Conservation (phyloP, 2,329 filamentous ascomycete species). For the Apiospora saccharicola region DNA sequence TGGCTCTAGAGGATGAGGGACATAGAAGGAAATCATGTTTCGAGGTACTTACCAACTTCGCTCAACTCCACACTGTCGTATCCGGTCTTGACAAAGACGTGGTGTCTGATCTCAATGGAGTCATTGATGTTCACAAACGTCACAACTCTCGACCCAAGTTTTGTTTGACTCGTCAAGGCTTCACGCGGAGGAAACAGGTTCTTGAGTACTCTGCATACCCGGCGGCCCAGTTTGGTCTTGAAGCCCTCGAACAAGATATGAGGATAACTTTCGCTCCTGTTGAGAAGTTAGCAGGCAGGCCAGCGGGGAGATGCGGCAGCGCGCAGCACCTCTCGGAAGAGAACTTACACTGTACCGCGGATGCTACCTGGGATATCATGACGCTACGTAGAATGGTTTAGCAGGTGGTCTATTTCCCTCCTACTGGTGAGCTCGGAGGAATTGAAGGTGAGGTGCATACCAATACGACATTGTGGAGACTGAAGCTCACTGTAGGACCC, state of each 20-base stretch:
- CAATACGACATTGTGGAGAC: slow-evolving; percentile 89
- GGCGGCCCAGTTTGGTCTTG: slow-evolving; percentile 44
- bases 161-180: slow-evolving; percentile 71
- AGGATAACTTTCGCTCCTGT: slow-evolving; percentile 78
- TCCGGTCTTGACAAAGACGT: slow-evolving; percentile 92
- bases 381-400: slow-evolving; percentile 47
- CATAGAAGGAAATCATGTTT: not conserved
- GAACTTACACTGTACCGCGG: slow-evolving; percentile 76
- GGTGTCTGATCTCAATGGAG: slow-evolving; percentile 89
- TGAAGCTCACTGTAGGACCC: slow-evolving; percentile 84
- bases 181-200: slow-evolving; percentile 94
- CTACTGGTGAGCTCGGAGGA: not conserved
- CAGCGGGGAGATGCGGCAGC: not conserved
- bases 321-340: not conserved
- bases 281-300: not conserved
- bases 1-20: not conserved
- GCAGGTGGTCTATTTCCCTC: not conserved
- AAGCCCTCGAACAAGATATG: slow-evolving; percentile 88
- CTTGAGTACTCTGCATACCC: slow-evolving; percentile 89
- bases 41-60: slow-evolving; percentile 69
- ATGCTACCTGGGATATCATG: slow-evolving; percentile 91
- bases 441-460: not conserved
- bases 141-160: slow-evolving; percentile 87
- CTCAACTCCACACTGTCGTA: slow-evolving; percentile 89
- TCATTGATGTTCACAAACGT: slow-evolving; percentile 95